Evolutionary conservation across 2,329 filamentous ascomycete species (phyloP), one percentile per base, ranked within the genome.

Genomic region (Pseudocercospora eumusae): DNA sequence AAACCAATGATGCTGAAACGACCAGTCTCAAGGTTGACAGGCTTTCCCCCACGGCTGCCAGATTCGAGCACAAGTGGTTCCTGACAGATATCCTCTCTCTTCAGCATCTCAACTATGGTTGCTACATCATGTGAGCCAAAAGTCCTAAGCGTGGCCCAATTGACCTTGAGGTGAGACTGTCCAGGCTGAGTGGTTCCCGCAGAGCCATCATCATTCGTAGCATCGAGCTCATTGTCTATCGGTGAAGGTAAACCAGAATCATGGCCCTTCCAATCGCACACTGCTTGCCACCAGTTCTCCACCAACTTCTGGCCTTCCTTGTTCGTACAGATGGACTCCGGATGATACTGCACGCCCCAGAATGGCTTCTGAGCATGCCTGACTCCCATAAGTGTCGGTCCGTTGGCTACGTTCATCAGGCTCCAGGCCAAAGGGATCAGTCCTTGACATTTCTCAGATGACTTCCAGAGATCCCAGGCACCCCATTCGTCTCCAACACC

Each of bases 271-370:
- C 67, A 70, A 9, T 54, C 52, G 55, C 59, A 76, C 0, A 87
- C 87, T 71, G 86, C 81, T 4, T 75, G 72, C 82, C 92, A 95
- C 91, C 92, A 96, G 70, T 90, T 91, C 56, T 76, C 76, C 36
- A 96, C 80, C 25, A 96, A 80, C 13, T 79, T 77, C 20, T 82
- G 84, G 1, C 89, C 88, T 63, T 84, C 83, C 3, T 81, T 77
- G 42, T 91, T 89, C 3, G 92, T 96, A 74, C 92, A 96, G 13
- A 92, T 85, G 0, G 91, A 96, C 75, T 97, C 92, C 0, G 92
- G 92, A 71, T 96, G 92, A 70, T 95, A 96, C 72, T 96, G 93
- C 18, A 96, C 82, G 0, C 90, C 93, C 88, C 90, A 96, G 66
- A 93, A 90, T 0, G 93, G 92, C 66, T 86, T 88, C 0, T 66